Evolutionary conservation across 1,284 basidiomycete genomes (phyloP).

Genomic region (Termitomyces sp.): DNA sequence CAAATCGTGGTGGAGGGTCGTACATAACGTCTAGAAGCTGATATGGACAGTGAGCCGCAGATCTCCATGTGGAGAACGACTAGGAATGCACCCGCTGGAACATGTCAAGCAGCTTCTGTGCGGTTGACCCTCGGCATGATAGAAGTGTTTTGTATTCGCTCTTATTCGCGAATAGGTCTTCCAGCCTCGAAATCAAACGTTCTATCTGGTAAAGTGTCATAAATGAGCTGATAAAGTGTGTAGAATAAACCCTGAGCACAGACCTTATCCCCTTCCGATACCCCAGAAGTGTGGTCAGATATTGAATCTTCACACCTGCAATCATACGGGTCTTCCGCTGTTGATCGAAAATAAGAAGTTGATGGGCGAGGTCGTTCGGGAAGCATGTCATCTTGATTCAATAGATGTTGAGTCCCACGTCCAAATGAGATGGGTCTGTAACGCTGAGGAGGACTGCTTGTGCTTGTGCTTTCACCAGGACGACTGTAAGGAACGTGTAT

Average conservation of each 20-base stretch:
- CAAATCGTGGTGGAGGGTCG: slow-evolving; percentile 1
- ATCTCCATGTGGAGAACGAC: not conserved
- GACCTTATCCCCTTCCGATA: slow-evolving; percentile 4
- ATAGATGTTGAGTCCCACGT: slow-evolving; percentile 7
- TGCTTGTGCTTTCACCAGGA: not conserved
- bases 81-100: slow-evolving; percentile 6
- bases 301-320: not conserved
- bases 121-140: not conserved
- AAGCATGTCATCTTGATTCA: slow-evolving; percentile 3
- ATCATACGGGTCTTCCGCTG: not conserved
- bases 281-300: not conserved
- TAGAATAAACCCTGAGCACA: not conserved
- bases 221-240: not conserved
- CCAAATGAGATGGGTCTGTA: slow-evolving; percentile 8
- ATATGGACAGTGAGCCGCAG: not conserved
- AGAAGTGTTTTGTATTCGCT: slow-evolving; percentile 3
- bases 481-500: not conserved
- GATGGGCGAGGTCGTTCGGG: not conserved
- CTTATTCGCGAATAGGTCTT: slow-evolving; percentile 2
- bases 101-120: slow-evolving; percentile 7
- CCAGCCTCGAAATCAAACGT: slow-evolving; percentile 1
- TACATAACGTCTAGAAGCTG: slow-evolving; percentile 5
- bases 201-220: slow-evolving; percentile 1
- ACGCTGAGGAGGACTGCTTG: not conserved
- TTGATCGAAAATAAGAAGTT: slow-evolving; percentile 3